Evolutionary conservation across 345 rosid genomes (phyloP), one percentile per base, ranked within the genome.

Genomic region (Arabis alpina): DNA sequence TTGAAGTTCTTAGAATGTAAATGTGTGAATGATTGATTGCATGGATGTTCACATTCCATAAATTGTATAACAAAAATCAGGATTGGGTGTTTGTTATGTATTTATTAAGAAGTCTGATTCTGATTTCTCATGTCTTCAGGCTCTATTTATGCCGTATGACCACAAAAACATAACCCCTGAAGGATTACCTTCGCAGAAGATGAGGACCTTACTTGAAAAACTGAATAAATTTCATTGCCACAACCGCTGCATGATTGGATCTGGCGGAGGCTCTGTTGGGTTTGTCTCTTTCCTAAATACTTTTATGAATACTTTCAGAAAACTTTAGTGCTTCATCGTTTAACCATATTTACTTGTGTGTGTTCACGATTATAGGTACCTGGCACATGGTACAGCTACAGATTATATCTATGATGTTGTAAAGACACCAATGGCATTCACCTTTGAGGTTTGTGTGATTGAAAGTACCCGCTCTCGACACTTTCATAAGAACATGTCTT

Each of bases 241-340:
- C n/a, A 77, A 80, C 30, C 96, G 76, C 54, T 94, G 98, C 84
- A 81, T 89, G 88, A 82, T 86, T 66, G 99, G 99, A 24, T 89
- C 93, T 0, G 99, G 98, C 1, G 99, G 99, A 67, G 95, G 93
- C 75, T 92, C 99, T 64, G 99, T 94, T 52, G 98, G 99, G 99
- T 94, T 61, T 72, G 96, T 69, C 47, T 75, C 23, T 53, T 55
- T 54, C 23, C 55, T 61, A n/a, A 32, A 16, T 16, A 24, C 9
- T 30, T 4, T 12, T 10, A 2, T 32, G 5, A 42, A 32, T 43
- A 19, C 10, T 30, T 32, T 19, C 13, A 32, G 14, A 8, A 41
- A 43, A 8, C 15, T n/a, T 15, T 0, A 8, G 8, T n/a, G 55
- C 48, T 11, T 12, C 40, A 42, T 64, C 6, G 10, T 44, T 25